phyloP scores from a whole-genome alignment of 805 yeast species.

The Metschnikowia gruessii region DNA sequence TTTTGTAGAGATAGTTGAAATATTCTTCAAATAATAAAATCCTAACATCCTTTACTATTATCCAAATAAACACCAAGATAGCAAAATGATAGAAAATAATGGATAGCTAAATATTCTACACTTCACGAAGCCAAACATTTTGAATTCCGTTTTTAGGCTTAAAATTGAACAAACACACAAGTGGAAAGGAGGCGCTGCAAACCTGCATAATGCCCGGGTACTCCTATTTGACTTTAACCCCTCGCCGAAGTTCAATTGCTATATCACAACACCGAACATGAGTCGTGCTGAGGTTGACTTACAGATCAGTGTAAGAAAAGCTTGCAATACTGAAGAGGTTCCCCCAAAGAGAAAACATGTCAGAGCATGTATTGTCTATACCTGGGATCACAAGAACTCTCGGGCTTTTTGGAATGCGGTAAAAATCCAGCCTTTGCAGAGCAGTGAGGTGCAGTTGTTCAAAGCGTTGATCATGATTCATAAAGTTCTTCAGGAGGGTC shows the following conservation, averaged over 20 bases:
- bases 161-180: background rate
- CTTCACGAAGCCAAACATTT: too few species aligned
- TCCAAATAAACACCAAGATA: too few species aligned
- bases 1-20: too few species aligned
- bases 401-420: slow-evolving; percentile 82
- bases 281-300: slow-evolving; percentile 47
- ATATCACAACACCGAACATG: slow-evolving; percentile 22
- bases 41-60: too few species aligned
- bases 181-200: background rate
- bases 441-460: slow-evolving; percentile 80
- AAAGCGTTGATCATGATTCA: slow-evolving; percentile 84
- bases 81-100: too few species aligned
- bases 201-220: slow-evolving; percentile 1
- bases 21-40: too few species aligned
- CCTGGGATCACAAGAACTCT: slow-evolving; percentile 92
- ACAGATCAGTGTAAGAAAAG: slow-evolving; percentile 67
- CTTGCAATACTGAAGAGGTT: slow-evolving; percentile 78
- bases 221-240: slow-evolving; percentile 1
- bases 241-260: slow-evolving; percentile 7
- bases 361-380: slow-evolving; percentile 89
- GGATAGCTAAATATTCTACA: too few species aligned
- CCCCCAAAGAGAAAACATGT: slow-evolving; percentile 97
- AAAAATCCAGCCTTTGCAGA: slow-evolving; percentile 73
- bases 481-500: slow-evolving; percentile 98
- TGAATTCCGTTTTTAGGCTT: too few species aligned